Evolutionary conservation across 2,329 filamentous ascomycete genomes (phyloP), one percentile per base, ranked within the genome.

Genomic region (Trichoderma brevicompactum): DNA sequence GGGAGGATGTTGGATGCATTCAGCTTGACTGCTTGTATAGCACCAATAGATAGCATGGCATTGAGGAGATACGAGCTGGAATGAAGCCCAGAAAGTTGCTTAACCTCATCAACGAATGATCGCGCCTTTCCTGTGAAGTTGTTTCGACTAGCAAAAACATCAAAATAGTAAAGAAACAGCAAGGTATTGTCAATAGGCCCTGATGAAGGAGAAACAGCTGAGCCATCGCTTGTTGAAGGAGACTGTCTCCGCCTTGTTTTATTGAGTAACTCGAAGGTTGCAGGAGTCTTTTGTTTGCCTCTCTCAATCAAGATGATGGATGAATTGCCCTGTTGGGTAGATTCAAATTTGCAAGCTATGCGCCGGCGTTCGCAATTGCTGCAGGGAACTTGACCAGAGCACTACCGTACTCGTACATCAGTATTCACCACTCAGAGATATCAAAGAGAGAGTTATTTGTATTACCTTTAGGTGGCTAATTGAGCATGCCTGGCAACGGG

Each of bases 401-500:
- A 78, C 76, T 78, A 6, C 46, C 5, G 23, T 38, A 6, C 34
- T 9, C 34, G 15, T 1, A 17, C 9, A 32, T 60, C n/a, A 34
- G 48, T 15, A 19, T 23, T 7, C 43, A 48, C n/a, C 19, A 2
- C 1, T 15, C 12, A 34, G 48, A 19, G 34, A 38, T 12, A 0
- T 17, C n/a, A n/a, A 2, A 2, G 1, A 6, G 3, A 2, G 19
- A 17, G 38, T 36, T 28, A 9, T n/a, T 13, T 13, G n/a, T 43
- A 17, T 52, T 52, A 74, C 76, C 68, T 78, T 78, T 8, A 77
- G 69, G 64, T 78, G 76, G 56, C 75, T 75, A 28, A 64, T 54
- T 3, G 71, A 69, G 49, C 76, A 78, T 5, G 68, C 60, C 28
- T 68, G 56, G 38, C 76, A 78, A 10, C 76, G 71, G 2, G 72